Evolutionary conservation across 306 rosid species (phyloP).

Genomic region (Albizia julibrissin): DNA sequence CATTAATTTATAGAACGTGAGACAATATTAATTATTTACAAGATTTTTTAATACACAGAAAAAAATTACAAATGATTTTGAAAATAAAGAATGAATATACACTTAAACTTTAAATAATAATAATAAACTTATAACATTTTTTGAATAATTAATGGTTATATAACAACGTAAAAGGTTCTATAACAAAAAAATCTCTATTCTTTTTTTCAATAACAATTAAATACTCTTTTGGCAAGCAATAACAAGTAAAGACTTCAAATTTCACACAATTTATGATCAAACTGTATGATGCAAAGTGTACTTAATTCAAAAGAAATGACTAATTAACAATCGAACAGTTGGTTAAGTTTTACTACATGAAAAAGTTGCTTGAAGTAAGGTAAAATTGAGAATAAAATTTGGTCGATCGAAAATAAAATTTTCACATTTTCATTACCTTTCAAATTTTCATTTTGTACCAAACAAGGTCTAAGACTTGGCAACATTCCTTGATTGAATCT

Average conservation of each 20-base stretch:
- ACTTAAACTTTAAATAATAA: background rate
- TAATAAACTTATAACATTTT: background rate
- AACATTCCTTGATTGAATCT: background rate
- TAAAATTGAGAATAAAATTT: no score
- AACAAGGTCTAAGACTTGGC: background rate
- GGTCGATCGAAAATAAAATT: no score
- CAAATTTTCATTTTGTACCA: background rate
- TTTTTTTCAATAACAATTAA: no score
- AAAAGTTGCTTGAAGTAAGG: no score
- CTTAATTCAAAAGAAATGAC: no score
- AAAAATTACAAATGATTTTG: no score
- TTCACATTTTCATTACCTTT: background rate
- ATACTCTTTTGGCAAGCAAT: background rate
- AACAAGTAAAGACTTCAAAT: background rate
- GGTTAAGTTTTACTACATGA: no score
- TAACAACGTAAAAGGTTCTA: no score
- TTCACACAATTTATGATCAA: background rate
- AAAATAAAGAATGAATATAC: background rate
- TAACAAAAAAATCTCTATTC: no score
- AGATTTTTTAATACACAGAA: no score
- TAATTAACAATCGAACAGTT: background rate
- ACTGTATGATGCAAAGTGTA: background rate
- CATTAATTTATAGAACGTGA: background rate
- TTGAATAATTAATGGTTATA: no score
- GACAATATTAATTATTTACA: background rate